phyloP scores from a whole-genome alignment of 1,139 yeast species.

The Sporopachydermia cereana region DNA sequence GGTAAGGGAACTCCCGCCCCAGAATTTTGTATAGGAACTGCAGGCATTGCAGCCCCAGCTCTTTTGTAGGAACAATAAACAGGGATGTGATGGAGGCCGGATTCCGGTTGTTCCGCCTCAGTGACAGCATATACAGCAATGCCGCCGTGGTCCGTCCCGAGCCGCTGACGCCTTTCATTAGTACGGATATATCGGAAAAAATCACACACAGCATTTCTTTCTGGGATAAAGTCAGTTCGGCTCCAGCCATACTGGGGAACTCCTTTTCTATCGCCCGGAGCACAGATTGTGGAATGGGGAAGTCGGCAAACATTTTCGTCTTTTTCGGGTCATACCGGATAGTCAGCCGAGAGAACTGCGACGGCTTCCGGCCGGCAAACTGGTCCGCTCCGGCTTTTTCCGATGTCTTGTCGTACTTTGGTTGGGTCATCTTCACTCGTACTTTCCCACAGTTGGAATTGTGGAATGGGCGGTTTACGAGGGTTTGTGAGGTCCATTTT shows the following conservation, averaged over 20 bases:
- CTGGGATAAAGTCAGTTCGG: conserved; percentile 20
- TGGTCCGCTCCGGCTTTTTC: too few relatives aligned
- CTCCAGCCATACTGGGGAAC: conserved; percentile 10
- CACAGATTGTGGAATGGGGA: conserved; percentile 12
- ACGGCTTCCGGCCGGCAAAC: too few relatives aligned
- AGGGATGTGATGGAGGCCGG: conserved; percentile 21
- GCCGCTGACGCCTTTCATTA: conserved; percentile 19
- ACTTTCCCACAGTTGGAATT: too few relatives aligned
- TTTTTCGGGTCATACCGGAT: conserved; percentile 14
- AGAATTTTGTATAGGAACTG: conserved; percentile 20
- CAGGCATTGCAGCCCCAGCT: conserved; percentile 62
- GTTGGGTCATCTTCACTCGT: too few relatives aligned
- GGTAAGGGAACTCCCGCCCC: conserved; percentile 39
- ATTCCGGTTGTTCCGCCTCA: conserved; percentile 9
- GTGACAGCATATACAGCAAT: conserved; percentile 15
- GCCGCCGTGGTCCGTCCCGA: conserved; percentile 21
- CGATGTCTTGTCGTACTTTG: too few relatives aligned
- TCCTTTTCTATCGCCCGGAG: conserved; percentile 9
- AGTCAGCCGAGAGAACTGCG: not conserved
- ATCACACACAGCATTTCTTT: conserved; percentile 20
- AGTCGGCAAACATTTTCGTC: conserved; percentile 14
- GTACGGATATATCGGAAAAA: conserved; percentile 19
- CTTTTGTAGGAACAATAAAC: conserved; percentile 73
- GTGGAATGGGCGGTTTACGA: too few relatives aligned
- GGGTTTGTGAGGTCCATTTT: too few relatives aligned